Evolutionary conservation across 345 rosid genomes (phyloP), one percentile per base, ranked within the genome.

Genomic region (Lagerstroemia speciosa): DNA sequence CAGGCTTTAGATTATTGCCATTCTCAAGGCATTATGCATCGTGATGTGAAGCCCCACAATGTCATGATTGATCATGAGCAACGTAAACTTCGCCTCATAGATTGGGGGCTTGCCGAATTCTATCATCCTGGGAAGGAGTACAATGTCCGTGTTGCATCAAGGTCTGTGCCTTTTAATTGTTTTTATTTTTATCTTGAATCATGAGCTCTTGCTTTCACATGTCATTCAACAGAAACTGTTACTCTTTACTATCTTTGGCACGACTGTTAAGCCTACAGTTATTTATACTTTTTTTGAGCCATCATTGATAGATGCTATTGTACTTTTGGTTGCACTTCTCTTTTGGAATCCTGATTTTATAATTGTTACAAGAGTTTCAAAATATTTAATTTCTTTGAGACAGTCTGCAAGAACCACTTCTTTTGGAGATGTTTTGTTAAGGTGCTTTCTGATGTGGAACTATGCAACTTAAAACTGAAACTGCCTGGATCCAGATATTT

Each of bases 41-140:
- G 97, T 73, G 99, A 94, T 82, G 99, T 94, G 74, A 94, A 91
- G 78, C 99, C 99, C 22, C 99, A 94, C 79, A 94, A 94, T 79
- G 96, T 94, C 69, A 91, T 94, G 99, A 94, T 94, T 81, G 99
- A 94, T 81, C 99, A 91, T 32, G 99, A 86, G 72, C 96, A 86
- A 75, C 83, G 95, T 58, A 94, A 91, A 72, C 97, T 94, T 58
- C 95, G 97, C 48, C 86, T 94, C 63, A 94, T 94, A 73, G 97
- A 94, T 66, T 94, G 99, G 99, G 99, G 98, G 65, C 89, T 93
- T 68, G 98, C 98, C 7, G 98, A 93, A 72, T 93, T 93, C 62
- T 93, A 93, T 79, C 98, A 93, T 82, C 98, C 98, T 41, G 97
- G 92, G 71, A 86, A 89, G 81, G 98, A 93, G 63, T 91, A 93